Evolutionary conservation across 495 filamentous ascomycete species (phyloP).

Genomic region (Hapsidospora chrysogenum): DNA sequence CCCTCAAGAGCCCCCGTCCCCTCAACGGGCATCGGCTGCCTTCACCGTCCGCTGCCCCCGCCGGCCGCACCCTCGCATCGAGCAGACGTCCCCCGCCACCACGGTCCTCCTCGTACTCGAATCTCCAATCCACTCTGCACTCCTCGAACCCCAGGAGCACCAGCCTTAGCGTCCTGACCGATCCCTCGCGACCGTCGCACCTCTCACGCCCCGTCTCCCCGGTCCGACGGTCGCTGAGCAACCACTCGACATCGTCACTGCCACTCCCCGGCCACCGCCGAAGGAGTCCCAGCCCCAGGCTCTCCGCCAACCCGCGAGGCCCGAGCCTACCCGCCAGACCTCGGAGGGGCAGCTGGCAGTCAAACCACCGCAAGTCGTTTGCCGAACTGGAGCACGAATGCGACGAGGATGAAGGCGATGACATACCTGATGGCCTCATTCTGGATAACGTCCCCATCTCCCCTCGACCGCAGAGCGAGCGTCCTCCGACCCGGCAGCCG

Average conservation of each 20-base stretch:
- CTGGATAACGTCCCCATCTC: conserved; percentile 94
- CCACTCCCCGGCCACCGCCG: conserved; percentile 9
- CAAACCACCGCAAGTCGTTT: conserved; percentile 47
- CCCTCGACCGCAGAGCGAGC: conserved; percentile 55
- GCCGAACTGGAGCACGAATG: conserved; percentile 77
- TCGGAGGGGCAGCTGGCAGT: conserved; percentile 55
- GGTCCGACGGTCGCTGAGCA: conserved; percentile 13
- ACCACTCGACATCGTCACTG: conserved; percentile 14
- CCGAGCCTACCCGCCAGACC: conserved; percentile 26
- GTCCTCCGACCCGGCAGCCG: conserved; percentile 30
- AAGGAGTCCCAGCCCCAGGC: conserved; percentile 23
- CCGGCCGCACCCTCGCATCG: conserved; percentile 11
- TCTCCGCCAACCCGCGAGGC: conserved; percentile 22
- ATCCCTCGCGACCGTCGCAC: too few relatives aligned
- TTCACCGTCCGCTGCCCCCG: conserved; percentile 8
- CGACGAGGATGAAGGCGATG: conserved; percentile 68
- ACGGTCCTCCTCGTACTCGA: conserved; percentile 1
- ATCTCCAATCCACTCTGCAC: conserved; percentile 5
- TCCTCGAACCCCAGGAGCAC: conserved; percentile 14
- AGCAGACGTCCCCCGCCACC: conserved; percentile 9
- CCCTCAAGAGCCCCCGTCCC: conserved; percentile 18
- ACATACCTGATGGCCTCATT: conserved; percentile 80
- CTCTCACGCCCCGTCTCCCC: conserved; percentile 14
- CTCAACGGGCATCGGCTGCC: neutral
- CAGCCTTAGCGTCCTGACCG: conserved; percentile 12